These are phyloP conservation scores for Rehmannia glutinosa DNA, from an alignment of 257 asterid genomes.

Conservation along the genomic window DNA sequence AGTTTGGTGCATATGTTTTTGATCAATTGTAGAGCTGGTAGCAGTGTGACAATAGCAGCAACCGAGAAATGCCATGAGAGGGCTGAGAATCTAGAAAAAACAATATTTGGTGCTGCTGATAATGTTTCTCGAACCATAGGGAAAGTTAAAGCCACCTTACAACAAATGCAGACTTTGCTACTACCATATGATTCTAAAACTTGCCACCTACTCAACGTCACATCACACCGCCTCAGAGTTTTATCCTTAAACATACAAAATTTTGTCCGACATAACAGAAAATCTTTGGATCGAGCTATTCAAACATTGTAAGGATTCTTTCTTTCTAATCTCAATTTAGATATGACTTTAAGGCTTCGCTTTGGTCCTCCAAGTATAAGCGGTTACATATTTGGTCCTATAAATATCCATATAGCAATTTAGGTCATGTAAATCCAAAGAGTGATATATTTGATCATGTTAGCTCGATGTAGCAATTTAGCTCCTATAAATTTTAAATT, in stretches of 20 bases:
- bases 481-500: too few species aligned
- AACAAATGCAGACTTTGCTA: conserved; percentile 31
- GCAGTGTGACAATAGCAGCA: conserved; percentile 32
- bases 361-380: too few species aligned
- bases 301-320: conserved; percentile 29
- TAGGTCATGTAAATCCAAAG: too few species aligned
- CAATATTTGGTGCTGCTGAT: conserved; percentile 34
- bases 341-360: too few species aligned
- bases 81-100: conserved; percentile 33
- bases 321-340: not conserved
- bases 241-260: conserved; percentile 29
- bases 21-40: conserved; percentile 32
- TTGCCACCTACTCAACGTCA: conserved; percentile 28
- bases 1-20: too few species aligned
- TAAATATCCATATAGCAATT: too few species aligned
- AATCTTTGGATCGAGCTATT: conserved; percentile 31
- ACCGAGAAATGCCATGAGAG: conserved; percentile 26
- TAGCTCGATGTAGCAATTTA: too few species aligned
- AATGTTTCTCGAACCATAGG: conserved; percentile 31
- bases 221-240: conserved; percentile 30
- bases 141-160: conserved; percentile 31
- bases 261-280: conserved; percentile 23
- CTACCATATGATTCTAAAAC: conserved; percentile 35
- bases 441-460: too few species aligned
- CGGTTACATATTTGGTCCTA: too few species aligned